Evolutionary conservation across 1,284 basidiomycete genomes (phyloP).

Genomic region (Exobasidium cylindrosporum): DNA sequence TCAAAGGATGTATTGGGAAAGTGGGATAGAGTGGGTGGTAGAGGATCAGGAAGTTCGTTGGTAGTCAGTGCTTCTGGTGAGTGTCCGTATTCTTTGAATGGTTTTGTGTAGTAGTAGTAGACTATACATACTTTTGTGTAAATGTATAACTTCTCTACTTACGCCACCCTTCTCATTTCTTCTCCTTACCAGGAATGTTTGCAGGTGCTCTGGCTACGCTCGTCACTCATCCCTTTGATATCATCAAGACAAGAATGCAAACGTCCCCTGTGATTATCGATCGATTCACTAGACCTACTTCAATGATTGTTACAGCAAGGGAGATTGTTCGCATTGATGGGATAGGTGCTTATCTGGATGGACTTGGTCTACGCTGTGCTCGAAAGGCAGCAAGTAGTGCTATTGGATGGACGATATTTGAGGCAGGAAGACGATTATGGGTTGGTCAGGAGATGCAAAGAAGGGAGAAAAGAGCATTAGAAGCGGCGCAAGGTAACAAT

Average conservation of each 20-base stretch:
- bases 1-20: slow-evolving; percentile 35
- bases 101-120: too few species aligned
- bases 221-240: slow-evolving; percentile 53
- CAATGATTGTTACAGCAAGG: slow-evolving; percentile 10
- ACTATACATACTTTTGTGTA: too few species aligned
- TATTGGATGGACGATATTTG: slow-evolving; percentile 54
- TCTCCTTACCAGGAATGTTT: slow-evolving; percentile 13
- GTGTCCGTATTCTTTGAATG: not conserved
- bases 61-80: slow-evolving; percentile 35
- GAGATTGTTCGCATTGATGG: slow-evolving; percentile 28
- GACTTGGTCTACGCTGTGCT: slow-evolving; percentile 46
- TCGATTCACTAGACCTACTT: slow-evolving; percentile 9
- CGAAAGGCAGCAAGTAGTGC: slow-evolving; percentile 50
- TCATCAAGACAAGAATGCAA: slow-evolving; percentile 54
- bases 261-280: slow-evolving; percentile 30
- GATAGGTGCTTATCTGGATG: slow-evolving; percentile 40
- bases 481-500: not conserved
- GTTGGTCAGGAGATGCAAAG: slow-evolving; percentile 14
- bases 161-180: not conserved
- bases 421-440: slow-evolving; percentile 32
- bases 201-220: slow-evolving; percentile 50
- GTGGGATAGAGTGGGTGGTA: not conserved
- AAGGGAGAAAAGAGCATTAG: not conserved
- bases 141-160: too few species aligned
- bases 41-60: slow-evolving; percentile 37